Conservation (phyloP, 176 grass and related monocot genomes). For the Aegilops bicornis region DNA sequence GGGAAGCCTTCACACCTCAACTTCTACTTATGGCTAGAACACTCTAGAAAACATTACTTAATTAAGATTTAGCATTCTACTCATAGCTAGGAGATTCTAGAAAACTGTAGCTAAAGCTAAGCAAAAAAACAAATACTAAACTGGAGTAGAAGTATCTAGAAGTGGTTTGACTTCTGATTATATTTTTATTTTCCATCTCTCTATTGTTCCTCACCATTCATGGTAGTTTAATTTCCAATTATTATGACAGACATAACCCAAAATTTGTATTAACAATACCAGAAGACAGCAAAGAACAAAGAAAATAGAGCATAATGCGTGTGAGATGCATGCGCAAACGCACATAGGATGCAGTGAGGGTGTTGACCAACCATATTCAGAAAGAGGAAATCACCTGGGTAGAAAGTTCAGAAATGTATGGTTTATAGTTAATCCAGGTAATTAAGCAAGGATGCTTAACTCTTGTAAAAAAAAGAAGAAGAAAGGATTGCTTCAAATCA, state of each 20-base stretch:
- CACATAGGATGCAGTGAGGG: neutral
- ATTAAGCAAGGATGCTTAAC: conserved; percentile 9
- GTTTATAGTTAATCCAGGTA: conserved; percentile 19
- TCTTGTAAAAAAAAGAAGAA: neutral
- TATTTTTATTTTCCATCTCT: too few relatives aligned
- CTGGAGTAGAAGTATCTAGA: too few relatives aligned
- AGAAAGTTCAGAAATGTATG: neutral
- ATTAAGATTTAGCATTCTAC: too few relatives aligned
- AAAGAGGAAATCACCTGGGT: neutral
- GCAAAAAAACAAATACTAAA: too few relatives aligned
- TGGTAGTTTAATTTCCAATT: conserved; percentile 5
- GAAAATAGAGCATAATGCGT: neutral
- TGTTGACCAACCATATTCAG: conserved; percentile 5
- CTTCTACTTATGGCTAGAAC: too few relatives aligned
- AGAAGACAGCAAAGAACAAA: conserved; percentile 9
- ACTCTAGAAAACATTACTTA: too few relatives aligned
- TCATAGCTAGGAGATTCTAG: too few relatives aligned
- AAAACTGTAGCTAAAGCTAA: too few relatives aligned
- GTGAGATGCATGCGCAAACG: neutral
- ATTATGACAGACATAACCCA: conserved; percentile 3
- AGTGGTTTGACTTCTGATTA: too few relatives aligned
- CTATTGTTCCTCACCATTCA: too few relatives aligned
- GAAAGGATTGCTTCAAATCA: neutral
- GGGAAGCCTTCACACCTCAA: too few relatives aligned
- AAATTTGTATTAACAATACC: neutral